These are phyloP conservation scores for Antarctomyces pellizariae DNA, from an alignment of 495 filamentous ascomycete genomes.

Conservation along the genomic window DNA sequence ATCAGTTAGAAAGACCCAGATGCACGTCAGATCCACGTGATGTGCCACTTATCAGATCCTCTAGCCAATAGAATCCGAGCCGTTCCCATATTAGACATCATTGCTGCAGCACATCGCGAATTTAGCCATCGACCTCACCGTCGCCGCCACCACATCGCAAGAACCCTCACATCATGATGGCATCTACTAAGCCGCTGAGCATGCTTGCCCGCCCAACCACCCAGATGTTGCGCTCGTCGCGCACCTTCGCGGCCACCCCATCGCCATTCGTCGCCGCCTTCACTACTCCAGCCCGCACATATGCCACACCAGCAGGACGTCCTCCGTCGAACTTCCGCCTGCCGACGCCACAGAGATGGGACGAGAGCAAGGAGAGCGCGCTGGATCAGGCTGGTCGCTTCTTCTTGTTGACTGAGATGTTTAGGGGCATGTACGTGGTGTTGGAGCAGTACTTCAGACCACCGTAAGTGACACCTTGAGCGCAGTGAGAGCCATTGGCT, in stretches of 20 bases:
- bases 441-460: constrained; percentile 96
- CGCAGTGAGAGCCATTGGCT: not conserved
- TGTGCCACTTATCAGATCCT: too few relatives aligned
- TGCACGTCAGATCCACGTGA: too few relatives aligned
- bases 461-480: constrained; percentile 41
- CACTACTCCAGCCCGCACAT: constrained; percentile 41
- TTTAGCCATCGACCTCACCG: too few relatives aligned
- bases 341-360: constrained; percentile 39
- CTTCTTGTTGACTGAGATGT: constrained; percentile 86
- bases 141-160: constrained; percentile 2
- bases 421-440: constrained; percentile 92
- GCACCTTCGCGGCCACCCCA: constrained; percentile 14
- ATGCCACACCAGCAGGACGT: constrained; percentile 55
- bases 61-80: too few relatives aligned
- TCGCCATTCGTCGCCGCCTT: constrained; percentile 16
- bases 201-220: constrained; percentile 25
- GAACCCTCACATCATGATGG: constrained; percentile 26
- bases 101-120: too few relatives aligned
- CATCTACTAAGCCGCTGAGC: constrained; percentile 25
- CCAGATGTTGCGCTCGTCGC: constrained; percentile 2
- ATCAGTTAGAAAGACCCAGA: too few relatives aligned
- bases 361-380: constrained; percentile 42
- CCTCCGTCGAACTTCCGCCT: constrained; percentile 59
- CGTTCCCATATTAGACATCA: too few relatives aligned
- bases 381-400: constrained; percentile 72